phyloP scores from a whole-genome alignment of 1,139 yeast genomes.

The Saccharomyces hybrid region DNA sequence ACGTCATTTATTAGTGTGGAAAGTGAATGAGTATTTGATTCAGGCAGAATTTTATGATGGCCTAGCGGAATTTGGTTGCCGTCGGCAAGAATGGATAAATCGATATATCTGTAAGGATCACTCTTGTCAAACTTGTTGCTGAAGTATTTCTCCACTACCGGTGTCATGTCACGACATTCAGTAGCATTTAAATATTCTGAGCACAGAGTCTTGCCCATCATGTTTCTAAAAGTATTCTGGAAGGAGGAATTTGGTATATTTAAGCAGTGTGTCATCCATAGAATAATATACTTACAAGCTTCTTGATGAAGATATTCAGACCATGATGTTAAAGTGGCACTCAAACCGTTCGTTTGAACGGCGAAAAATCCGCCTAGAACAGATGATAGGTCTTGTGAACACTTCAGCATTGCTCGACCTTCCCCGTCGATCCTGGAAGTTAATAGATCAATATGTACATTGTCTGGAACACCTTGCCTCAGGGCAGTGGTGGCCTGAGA shows the following conservation, averaged over 20 bases:
- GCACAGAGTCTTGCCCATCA: slow-evolving; percentile 30
- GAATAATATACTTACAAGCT: slow-evolving; percentile 37
- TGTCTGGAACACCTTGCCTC: slow-evolving; percentile 32
- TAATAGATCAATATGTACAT: slow-evolving; percentile 27
- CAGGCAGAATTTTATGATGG: slow-evolving; percentile 34
- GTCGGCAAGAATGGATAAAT: slow-evolving; percentile 19
- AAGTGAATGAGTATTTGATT: slow-evolving; percentile 37
- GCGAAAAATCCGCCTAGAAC: slow-evolving; percentile 31
- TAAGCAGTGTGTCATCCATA: slow-evolving; percentile 44
- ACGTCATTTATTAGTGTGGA: slow-evolving; percentile 29
- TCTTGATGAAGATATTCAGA: slow-evolving; percentile 45
- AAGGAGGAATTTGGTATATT: slow-evolving; percentile 33
- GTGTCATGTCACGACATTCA: slow-evolving; percentile 16
- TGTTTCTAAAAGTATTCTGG: slow-evolving; percentile 32
- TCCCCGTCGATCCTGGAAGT: slow-evolving; percentile 32
- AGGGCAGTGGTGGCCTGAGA: slow-evolving; percentile 34
- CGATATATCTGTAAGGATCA: slow-evolving; percentile 25
- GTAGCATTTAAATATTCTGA: slow-evolving; percentile 13
- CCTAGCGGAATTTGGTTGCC: slow-evolving; percentile 25
- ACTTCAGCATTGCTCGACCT: slow-evolving; percentile 34
- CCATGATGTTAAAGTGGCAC: slow-evolving; percentile 47
- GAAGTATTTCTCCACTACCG: slow-evolving; percentile 21
- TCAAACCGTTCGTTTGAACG: slow-evolving; percentile 45
- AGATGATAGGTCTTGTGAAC: slow-evolving; percentile 22
- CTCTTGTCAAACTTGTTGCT: slow-evolving; percentile 12